Evolutionary conservation across 2,329 filamentous ascomycete genomes (phyloP), one percentile per base, ranked within the genome.

Genomic region (Metarhizium humberi): DNA sequence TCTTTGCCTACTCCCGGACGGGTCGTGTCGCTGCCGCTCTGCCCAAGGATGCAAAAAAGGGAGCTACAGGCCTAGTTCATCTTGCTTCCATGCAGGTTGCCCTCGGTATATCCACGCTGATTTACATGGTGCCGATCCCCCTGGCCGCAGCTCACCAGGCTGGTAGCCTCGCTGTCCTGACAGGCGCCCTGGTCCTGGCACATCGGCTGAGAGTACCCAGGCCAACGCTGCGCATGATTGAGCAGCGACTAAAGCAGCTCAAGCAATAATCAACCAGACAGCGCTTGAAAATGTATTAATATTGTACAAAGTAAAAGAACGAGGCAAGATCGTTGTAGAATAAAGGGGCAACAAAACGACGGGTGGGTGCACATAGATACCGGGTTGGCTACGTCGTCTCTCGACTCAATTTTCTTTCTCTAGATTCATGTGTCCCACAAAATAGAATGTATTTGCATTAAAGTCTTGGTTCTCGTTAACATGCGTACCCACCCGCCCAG

Each of bases 101-200:
- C 0, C 81, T 99, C 5, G 94, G 94, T 29, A 96, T 99, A 69
- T 84, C 80, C 60, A 99, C 94, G 0, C 78, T 99, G 57, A 86
- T 96, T 64, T 97, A 96, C 74, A 86, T 99, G 69, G 92, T 99
- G 1, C 94, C 95, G 4, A 87, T 87, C 2, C 86, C 87, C 59
- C 76, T 99, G 10, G 94, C 92, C 0, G 91, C 92, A 3, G 85
- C 90, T 7, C 94, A 99, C 71, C 94, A 99, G 73, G 94, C 94
- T 2, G 92, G 94, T 43, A 89, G 86, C 57, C 73, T 99, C 61
- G 90, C 89, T 2, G 75, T 99, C 20, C 73, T 99, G 58, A 95
- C 90, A 0, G 90, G 90, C 48, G 86, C 86, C 0, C 75, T 96
- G 25, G 79, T 96, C 1, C 75, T 96, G 42, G 89, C 88, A 11